These are phyloP conservation scores for Fusarium nygamai DNA, from an alignment of 2,329 filamentous ascomycete species.

Conservation along the genomic window DNA sequence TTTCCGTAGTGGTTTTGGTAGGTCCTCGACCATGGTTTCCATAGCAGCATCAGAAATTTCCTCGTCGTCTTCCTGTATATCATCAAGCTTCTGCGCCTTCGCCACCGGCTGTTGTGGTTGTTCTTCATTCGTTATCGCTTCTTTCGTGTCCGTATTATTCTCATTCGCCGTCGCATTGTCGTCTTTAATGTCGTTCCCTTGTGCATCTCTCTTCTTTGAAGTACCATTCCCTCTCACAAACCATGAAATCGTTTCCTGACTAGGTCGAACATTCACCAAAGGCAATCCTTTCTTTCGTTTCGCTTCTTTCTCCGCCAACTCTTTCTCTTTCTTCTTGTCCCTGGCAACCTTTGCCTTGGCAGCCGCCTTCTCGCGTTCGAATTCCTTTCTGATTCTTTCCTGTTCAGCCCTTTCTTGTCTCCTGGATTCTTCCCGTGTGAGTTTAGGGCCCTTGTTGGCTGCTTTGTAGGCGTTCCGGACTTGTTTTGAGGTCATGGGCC, in stretches of 20 bases:
- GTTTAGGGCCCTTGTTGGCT: conserved; percentile 46
- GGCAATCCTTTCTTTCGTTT: conserved; percentile 64
- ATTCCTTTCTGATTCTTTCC: conserved; percentile 63
- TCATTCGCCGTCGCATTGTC: not conserved
- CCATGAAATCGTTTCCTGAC: conserved; percentile 65
- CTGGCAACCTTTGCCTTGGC: conserved; percentile 60
- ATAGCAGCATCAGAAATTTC: not conserved
- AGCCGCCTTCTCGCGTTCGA: conserved; percentile 60
- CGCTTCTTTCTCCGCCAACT: conserved; percentile 58
- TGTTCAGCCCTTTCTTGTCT: conserved; percentile 59
- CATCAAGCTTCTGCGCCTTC: conserved; percentile 15
- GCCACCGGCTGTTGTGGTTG: not conserved
- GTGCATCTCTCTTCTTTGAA: conserved; percentile 44
- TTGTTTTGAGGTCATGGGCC: conserved; percentile 56
- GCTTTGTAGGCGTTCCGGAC: conserved; percentile 52
- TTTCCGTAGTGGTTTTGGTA: not conserved
- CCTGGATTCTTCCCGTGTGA: conserved; percentile 54
- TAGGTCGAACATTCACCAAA: conserved; percentile 63
- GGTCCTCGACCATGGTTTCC: not conserved
- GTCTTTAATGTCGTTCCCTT: conserved; percentile 29
- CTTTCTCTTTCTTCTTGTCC: conserved; percentile 67
- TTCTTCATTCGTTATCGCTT: not conserved
- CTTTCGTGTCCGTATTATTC: not conserved
- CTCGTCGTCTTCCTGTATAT: conserved; percentile 24
- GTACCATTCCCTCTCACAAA: conserved; percentile 57